Evolutionary conservation across 148 eudicot genomes (phyloP), one percentile per base, ranked within the genome.

Genomic region (Spergularia bocconei): DNA sequence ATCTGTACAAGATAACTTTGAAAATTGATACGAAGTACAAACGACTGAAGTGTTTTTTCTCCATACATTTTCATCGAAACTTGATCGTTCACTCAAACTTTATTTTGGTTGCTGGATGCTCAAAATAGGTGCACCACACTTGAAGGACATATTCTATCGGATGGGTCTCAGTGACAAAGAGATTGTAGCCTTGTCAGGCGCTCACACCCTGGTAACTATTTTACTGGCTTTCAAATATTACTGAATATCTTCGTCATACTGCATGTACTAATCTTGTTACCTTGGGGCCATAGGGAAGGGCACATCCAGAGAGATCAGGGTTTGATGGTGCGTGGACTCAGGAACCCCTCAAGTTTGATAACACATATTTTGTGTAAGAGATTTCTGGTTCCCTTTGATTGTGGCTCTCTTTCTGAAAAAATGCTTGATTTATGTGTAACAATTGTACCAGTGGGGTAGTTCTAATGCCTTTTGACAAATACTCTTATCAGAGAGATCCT

Each of bases 291-390:
- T 65, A 91, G 96, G 98, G 98, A 80, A 90, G 90, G 83, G 93
- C 92, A 73, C 98, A 90, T 82, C 86, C 91, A 63, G 98, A 93
- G 63, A 93, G 96, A 75, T 93, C 98, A 70, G 98, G 98, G 65
- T 96, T 96, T 80, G 98, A 91, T 70, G 99, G 99, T 20, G 86
- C 99, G 47, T 96, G 99, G 99, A 96, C 99, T 10, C 78, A 82
- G 77, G 98, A 96, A 82, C 99, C 98, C 47, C 81, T 96, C 75
- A 92, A 88, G 83, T 92, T 96, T 76, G 99, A 92, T 65, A 92
- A 92, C 79, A 89, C 93, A 38, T 96, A 92, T 81, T 95, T 92
- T 63, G 85, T 86, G 99, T 96, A 88, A 89, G 93, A 71, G 13
- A 38, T 3, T 15, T 9, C 53, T 63, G 56, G 16, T 48, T 59